Percentiles rank a stretch among this genome's conserved stretches.
These are phyloP conservation scores for Melocanna baccifera DNA, from an alignment of 176 grass and related monocot species.

Conservation along the genomic window DNA sequence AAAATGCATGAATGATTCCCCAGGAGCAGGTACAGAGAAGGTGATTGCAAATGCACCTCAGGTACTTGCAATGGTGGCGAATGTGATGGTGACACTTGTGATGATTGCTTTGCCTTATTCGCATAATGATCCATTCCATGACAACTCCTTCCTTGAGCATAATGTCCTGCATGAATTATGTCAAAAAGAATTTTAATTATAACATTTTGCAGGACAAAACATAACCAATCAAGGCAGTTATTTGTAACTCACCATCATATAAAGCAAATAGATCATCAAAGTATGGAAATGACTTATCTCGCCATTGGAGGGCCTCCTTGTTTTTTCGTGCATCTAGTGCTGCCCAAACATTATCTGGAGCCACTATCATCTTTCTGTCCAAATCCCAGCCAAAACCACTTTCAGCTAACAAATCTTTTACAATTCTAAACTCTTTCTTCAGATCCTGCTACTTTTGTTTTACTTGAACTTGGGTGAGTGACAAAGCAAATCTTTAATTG, in stretches of 20 bases:
- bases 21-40: neutral
- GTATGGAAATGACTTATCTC: neutral
- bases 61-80: neutral
- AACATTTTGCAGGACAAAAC: too few relatives aligned
- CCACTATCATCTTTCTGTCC: neutral
- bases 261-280: neutral
- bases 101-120: neutral
- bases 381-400: constrained; percentile 13
- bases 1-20: neutral
- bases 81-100: neutral
- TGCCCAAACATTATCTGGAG: neutral
- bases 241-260: neutral
- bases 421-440: neutral
- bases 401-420: neutral
- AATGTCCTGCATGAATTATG: neutral
- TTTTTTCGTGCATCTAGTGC: neutral
- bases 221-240: too few relatives aligned
- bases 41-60: neutral
- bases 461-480: neutral
- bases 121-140: constrained; percentile 32
- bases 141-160: constrained; percentile 1
- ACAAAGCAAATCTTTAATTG: neutral
- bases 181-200: too few relatives aligned
- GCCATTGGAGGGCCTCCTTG: neutral
- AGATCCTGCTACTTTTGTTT: constrained; percentile 24